A percentile compares a stretch with the other conserved stretches of the same genome.
These are phyloP conservation scores for Podila epicladia DNA, from an alignment of 192 early-diverging fungal genomes.

Conservation along the genomic window DNA sequence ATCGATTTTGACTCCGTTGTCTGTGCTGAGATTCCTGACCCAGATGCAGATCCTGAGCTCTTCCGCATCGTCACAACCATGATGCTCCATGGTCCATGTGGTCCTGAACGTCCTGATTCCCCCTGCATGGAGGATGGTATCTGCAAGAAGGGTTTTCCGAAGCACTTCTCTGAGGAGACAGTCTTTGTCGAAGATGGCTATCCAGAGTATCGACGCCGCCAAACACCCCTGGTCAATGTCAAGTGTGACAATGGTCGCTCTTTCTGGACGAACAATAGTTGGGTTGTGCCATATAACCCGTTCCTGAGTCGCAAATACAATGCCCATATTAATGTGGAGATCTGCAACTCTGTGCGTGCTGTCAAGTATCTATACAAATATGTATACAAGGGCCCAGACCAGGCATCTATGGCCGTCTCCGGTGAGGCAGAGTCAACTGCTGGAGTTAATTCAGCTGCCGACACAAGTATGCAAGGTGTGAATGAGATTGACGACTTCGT, in stretches of 20 bases:
- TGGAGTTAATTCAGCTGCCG: too few species aligned
- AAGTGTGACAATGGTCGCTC: background rate
- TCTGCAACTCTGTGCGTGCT: constrained; percentile 6
- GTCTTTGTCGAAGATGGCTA: constrained; percentile 7
- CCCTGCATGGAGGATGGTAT: constrained; percentile 15
- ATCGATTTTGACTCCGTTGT: too few species aligned
- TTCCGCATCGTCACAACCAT: too few species aligned
- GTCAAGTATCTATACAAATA: constrained; percentile 32
- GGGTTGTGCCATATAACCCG: constrained; percentile 29
- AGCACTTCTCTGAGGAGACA: constrained; percentile 1
- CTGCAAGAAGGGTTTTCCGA: constrained; percentile 25
- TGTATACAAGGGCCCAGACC: constrained; percentile 26
- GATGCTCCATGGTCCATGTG: too few species aligned
- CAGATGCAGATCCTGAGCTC: too few species aligned
- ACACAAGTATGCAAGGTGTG: background rate
- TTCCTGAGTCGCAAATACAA: constrained; percentile 28
- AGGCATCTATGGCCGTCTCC: background rate
- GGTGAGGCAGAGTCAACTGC: background rate
- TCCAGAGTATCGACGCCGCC: constrained; percentile 15
- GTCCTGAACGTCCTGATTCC: background rate
- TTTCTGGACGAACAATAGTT: constrained; percentile 19
- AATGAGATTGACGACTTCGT: constrained; percentile 17
- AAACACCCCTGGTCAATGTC: background rate
- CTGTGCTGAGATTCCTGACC: too few species aligned
- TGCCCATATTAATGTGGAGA: constrained; percentile 45